Evolutionary conservation across 352 stramenopile genomes (phyloP), one percentile per base, ranked within the genome.

Genomic region (Thalassiosira tumida): DNA sequence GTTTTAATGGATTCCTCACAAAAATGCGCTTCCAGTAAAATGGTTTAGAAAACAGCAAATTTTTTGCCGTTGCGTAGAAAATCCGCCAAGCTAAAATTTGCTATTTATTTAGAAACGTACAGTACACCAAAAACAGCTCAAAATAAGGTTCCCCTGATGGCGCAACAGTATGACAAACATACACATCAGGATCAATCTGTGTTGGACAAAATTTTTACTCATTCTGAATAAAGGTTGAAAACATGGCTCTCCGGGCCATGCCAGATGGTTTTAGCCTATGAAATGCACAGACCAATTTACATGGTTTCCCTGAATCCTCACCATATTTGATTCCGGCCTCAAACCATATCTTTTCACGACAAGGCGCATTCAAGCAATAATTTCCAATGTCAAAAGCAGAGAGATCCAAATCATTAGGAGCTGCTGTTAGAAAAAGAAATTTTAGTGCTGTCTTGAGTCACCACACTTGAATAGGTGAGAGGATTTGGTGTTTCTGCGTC

Each of bases 381-480:
- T 59, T 59, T 21, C 47, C 47, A 59, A 59, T 59, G 47, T 59
- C 47, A 21, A 10, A 59, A 10, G 69, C 93, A 95, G 90, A 77
- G 4, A 96, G 64, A 26, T 95, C 85, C 15, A 96, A 70, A n/a
- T 88, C 88, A 65, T 96, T 96, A 17, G 96, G 64, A 40, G 91
- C 93, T 37, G 93, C 93, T 35, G 92, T 73, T 5, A 88, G 54
- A 2, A 59, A 96, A 92, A 0, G 82, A 75, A 79, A 96, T 87
- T 76, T 87, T 54, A 0, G 93, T 88, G 24, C 84, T 59, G 47
- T 59, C 47, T 21, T 21, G 47, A 10, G 47, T 21, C 10, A 59
- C 47, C 47, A 59, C 47, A 59, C 47, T 59, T 21, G 47, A 59
- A 21, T 59, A 59, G 47, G 10, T 21, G 47, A 59, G 10, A 21